These are phyloP conservation scores for Eragrostis nindensis DNA, from an alignment of 176 grass and related monocot species.

Conservation along the genomic window DNA sequence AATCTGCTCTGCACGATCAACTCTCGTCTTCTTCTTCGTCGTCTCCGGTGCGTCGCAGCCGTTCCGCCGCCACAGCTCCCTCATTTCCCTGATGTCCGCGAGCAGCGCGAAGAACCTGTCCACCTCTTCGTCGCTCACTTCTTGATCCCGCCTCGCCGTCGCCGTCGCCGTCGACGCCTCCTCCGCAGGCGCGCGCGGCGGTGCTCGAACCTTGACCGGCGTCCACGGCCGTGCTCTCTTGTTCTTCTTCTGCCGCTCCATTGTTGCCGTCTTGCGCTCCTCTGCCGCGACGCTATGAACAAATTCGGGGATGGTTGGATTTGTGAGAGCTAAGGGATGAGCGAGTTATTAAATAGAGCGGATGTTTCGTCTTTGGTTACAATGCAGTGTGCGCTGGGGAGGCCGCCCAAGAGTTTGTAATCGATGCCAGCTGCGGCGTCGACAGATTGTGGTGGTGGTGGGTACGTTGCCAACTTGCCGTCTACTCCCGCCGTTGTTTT, in stretches of 20 bases:
- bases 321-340: too few species aligned
- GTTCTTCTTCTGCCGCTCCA: background rate
- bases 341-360: background rate
- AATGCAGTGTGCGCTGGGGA: background rate
- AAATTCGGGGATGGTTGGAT: background rate
- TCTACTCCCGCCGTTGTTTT: background rate
- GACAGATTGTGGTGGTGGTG: background rate
- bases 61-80: conserved; percentile 6
- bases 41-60: background rate
- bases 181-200: background rate
- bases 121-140: background rate
- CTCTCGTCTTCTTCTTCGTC: background rate
- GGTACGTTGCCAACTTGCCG: background rate
- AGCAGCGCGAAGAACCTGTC: conserved; percentile 5
- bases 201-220: background rate
- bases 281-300: background rate
- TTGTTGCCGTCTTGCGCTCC: background rate
- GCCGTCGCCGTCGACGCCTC: background rate
- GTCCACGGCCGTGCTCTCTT: background rate
- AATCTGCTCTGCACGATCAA: background rate
- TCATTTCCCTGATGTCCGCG: background rate
- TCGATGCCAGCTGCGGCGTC: background rate
- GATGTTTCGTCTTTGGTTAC: background rate
- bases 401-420: background rate
- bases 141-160: background rate